Percentiles rank a stretch among this genome's conserved stretches.
phyloP scores from a whole-genome alignment of 495 filamentous ascomycete species.

The Podospora pseudoanserina region DNA sequence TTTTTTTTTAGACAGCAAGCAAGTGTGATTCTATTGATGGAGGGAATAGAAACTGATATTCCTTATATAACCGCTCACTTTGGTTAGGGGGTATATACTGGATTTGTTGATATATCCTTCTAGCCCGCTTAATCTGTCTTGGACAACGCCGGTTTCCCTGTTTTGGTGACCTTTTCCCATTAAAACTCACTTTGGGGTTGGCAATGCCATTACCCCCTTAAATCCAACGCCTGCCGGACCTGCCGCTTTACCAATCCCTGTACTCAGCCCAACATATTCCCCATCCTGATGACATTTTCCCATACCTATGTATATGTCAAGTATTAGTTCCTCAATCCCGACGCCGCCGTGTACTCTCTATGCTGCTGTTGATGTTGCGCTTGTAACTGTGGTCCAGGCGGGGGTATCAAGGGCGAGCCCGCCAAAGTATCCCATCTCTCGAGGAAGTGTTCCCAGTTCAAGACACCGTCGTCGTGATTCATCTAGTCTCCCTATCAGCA shows the following conservation, averaged over 20 bases:
- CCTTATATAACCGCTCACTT: not conserved
- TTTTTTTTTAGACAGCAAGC: conserved; percentile 2
- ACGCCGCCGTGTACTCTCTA: not conserved
- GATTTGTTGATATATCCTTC: not conserved
- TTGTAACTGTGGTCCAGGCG: not conserved
- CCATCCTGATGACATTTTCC: not conserved
- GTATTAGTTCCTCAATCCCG: not conserved
- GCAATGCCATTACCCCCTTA: not conserved
- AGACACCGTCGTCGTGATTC: not conserved
- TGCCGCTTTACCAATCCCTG: not conserved
- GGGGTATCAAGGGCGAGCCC: not conserved
- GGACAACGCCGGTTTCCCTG: not conserved
- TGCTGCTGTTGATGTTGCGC: not conserved
- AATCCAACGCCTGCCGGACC: not conserved
- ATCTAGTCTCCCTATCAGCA: no score
- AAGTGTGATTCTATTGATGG: not conserved
- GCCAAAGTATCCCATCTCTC: not conserved
- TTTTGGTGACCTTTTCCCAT: not conserved
- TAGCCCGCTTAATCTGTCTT: not conserved
- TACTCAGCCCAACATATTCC: not conserved
- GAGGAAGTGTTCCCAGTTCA: conserved; percentile 2
- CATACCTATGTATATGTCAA: not conserved
- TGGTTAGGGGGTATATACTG: not conserved
- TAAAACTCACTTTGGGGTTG: not conserved
- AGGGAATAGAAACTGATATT: not conserved